Base-by-base conservation (phyloP, 257 asterid genomes). In the Nicotiana attenuata region DNA sequence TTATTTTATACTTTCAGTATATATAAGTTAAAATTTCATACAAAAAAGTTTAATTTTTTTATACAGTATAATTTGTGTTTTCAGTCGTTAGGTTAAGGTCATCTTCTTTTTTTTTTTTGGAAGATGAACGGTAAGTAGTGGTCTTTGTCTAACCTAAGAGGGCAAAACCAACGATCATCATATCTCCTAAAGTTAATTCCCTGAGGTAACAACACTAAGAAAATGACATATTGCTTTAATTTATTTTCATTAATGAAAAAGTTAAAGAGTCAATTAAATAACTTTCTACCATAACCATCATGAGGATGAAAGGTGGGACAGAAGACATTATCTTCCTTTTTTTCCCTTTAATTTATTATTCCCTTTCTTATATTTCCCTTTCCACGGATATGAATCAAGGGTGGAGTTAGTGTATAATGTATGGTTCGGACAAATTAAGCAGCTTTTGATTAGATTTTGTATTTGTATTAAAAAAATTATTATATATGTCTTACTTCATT, bases 211-310 rank as follows among this genome's bases (percentile, higher is more conserved):
- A 35, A 61, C 77, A 35, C 29, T 19, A 5, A n/a, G 77, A 68
- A 69, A 20, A 20, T 38, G 57, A 41, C 3, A 38, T 41, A n/a
- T 69, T 31, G 22, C 77, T 69, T 69, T 41, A 69, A 68, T 68
- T 35, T 11, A 14, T 45, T 47, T 71, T 19, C 20, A 45, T 13
- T 22, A 13, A 71, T 71, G 38, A 71, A 29, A 71, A 71, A 38
- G 60, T 45, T 71, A 41, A 71, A 45, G 60, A 45, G n/a, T 71
- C 78, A 71, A 71, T 71, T 71, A 45, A 71, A 20, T 68, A 68
- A 19, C 77, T 71, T 71, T 71, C 38, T 22, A 13, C 10, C 78
- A 41, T 13, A 71, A 45, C 60, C 78, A 41, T 45, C 78, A 71
- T 22, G 35, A 71, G 38, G 78, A 45, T 1, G 78, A 73, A 47